Evolutionary conservation across 2,329 filamentous ascomycete genomes (phyloP).

Genomic region (Aureobasidium musti): DNA sequence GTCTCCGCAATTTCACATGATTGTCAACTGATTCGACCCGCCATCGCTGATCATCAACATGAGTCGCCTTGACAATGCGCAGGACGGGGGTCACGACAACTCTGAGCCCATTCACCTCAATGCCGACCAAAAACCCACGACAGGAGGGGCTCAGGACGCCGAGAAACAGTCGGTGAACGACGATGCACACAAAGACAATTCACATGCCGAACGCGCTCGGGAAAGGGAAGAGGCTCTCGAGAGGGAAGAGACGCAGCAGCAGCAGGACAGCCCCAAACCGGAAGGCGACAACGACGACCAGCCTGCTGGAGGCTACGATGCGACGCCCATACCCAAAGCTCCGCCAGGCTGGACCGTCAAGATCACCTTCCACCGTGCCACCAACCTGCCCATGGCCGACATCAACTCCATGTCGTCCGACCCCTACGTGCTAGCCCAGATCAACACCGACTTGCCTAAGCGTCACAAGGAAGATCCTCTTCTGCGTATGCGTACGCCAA

Average conservation of each 20-base stretch:
- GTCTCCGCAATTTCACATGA: constrained; percentile 27
- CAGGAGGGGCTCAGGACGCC: not conserved
- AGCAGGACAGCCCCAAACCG: not conserved
- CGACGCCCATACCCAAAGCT: constrained; percentile 72
- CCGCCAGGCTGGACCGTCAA: constrained; percentile 80
- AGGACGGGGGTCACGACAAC: not conserved
- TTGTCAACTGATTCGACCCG: not conserved
- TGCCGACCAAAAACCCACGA: not conserved
- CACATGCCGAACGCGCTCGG: not conserved
- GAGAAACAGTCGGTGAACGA: constrained; percentile 1
- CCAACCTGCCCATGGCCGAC: constrained; percentile 81
- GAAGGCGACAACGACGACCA: constrained; percentile 39
- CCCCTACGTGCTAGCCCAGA: constrained; percentile 76
- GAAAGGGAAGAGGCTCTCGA: constrained; percentile 11
- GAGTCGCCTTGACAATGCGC: constrained; percentile 2
- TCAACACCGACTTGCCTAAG: constrained; percentile 68
- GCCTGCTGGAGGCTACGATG: constrained; percentile 77
- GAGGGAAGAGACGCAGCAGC: constrained; percentile 24
- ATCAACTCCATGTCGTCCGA: constrained; percentile 76
- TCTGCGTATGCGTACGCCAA: constrained; percentile 72
- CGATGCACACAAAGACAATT: constrained; percentile 1
- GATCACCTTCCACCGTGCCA: constrained; percentile 79
- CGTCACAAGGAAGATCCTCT: constrained; percentile 85
- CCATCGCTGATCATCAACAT: not conserved
- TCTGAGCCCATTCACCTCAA: constrained; percentile 6